Conservation (phyloP, 371 early-diverging fungal species). For the Actinomucor elegans region DNA sequence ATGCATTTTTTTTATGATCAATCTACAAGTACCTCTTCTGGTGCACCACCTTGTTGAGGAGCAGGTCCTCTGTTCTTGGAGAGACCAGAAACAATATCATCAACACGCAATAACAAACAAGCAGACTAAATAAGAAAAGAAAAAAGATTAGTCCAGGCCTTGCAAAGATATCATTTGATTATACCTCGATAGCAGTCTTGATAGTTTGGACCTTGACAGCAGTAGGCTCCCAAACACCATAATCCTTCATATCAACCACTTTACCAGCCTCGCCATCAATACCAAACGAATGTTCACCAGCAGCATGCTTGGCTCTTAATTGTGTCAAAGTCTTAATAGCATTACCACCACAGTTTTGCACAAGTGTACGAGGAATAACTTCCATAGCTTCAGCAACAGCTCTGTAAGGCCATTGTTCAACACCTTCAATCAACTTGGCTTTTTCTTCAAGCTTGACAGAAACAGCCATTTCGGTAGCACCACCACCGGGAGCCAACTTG, state of each 20-base stretch:
- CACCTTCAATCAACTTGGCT: conserved; percentile 88
- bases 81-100: conserved; percentile 96
- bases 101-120: conserved; percentile 92
- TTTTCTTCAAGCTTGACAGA: conserved; percentile 85
- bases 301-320: conserved; percentile 95
- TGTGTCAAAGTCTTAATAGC: conserved; percentile 94
- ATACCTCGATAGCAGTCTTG: conserved; percentile 98
- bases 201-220: conserved; percentile 99
- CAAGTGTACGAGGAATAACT: conserved; percentile 97
- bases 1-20: neutral
- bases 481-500: conserved; percentile 96
- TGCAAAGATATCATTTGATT: neutral
- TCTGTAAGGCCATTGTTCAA: conserved; percentile 96
- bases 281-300: conserved; percentile 88
- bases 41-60: conserved; percentile 15
- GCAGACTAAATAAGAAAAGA: conserved; percentile 60
- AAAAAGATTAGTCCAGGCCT: neutral
- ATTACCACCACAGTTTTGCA: conserved; percentile 98
- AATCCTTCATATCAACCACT: conserved; percentile 95
- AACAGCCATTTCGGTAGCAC: conserved; percentile 99
- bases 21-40: conserved; percentile 1
- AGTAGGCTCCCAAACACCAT: conserved; percentile 99
- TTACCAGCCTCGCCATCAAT: conserved; percentile 96
- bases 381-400: conserved; percentile 96
- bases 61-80: conserved; percentile 57